Evolutionary conservation across 352 stramenopile species (phyloP).

Genomic region (Globisporangium nodosum): DNA sequence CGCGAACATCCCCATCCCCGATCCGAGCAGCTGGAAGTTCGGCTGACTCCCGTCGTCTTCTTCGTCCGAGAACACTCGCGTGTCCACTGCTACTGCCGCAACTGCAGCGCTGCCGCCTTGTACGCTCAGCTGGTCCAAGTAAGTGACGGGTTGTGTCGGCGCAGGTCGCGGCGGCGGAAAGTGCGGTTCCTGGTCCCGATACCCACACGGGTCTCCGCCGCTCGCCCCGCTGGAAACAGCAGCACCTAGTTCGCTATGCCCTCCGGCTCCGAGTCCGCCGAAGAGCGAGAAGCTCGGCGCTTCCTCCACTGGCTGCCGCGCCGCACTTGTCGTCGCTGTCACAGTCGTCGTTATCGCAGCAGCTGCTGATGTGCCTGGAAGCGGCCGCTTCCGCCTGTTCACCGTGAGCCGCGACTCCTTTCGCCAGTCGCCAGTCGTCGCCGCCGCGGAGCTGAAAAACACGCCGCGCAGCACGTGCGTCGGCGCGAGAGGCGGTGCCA

Average conservation of each 20-base stretch:
- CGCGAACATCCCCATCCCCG: constrained; percentile 18
- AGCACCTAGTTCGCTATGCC: too few relatives aligned
- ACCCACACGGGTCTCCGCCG: too few relatives aligned
- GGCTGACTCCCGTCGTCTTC: constrained; percentile 30
- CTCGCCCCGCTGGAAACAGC: too few relatives aligned
- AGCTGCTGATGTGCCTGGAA: background rate
- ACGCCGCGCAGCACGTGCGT: constrained; percentile 15
- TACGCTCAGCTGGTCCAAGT: background rate
- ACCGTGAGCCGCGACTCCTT: constrained; percentile 28
- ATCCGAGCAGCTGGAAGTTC: constrained; percentile 42
- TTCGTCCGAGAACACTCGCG: background rate
- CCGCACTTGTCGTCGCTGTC: background rate
- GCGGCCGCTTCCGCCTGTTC: constrained; percentile 18
- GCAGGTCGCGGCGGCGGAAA: too few relatives aligned
- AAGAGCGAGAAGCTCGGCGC: constrained; percentile 13
- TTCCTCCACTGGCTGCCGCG: constrained; percentile 5
- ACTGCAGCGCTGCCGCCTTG: background rate
- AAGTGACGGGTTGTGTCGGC: too few relatives aligned
- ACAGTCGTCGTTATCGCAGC: background rate
- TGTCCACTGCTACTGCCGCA: background rate
- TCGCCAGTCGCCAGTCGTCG: constrained; percentile 16
- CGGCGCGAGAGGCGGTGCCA: background rate
- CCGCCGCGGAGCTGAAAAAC: constrained; percentile 35
- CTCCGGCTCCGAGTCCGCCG: too few relatives aligned
- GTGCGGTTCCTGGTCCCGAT: too few relatives aligned